Evolutionary conservation across 352 stramenopile genomes (phyloP).

Genomic region (Globisporangium emineosum): DNA sequence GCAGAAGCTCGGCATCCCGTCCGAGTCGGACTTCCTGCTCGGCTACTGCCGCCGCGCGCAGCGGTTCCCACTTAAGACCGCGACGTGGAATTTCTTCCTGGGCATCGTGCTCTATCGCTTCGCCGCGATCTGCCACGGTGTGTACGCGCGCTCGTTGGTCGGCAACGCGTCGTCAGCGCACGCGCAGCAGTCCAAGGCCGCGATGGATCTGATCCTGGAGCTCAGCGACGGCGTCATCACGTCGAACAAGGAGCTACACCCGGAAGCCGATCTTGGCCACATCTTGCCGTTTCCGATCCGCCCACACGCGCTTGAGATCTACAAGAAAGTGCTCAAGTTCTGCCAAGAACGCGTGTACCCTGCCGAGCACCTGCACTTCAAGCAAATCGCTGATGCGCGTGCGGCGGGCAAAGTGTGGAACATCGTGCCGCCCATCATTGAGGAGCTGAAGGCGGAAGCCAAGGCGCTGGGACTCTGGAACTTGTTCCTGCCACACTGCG

Average conservation of each 20-base stretch:
- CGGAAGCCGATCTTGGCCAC: slow-evolving; percentile 41
- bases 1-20: slow-evolving; percentile 60
- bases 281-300: slow-evolving; percentile 76
- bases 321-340: slow-evolving; percentile 86
- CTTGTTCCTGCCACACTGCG: slow-evolving; percentile 88
- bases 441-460: slow-evolving; percentile 89
- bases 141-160: slow-evolving; percentile 64
- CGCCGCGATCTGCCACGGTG: slow-evolving; percentile 76
- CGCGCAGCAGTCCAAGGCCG: slow-evolving; percentile 55
- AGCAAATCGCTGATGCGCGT: slow-evolving; percentile 57
- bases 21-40: slow-evolving; percentile 49
- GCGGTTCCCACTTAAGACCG: slow-evolving; percentile 44
- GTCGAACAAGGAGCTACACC: slow-evolving; percentile 37
- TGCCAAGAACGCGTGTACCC: slow-evolving; percentile 89
- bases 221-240: slow-evolving; percentile 38
- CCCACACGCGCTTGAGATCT: slow-evolving; percentile 70
- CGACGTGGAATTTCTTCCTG: slow-evolving; percentile 77
- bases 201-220: slow-evolving; percentile 60
- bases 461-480: slow-evolving; percentile 95
- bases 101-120: slow-evolving; percentile 74
- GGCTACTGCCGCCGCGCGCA: slow-evolving; percentile 56
- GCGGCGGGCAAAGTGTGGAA: slow-evolving; percentile 69
- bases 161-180: slow-evolving; percentile 84
- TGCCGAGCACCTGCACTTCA: slow-evolving; percentile 84
- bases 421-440: slow-evolving; percentile 85